These are phyloP conservation scores for Thelephora terrestris DNA, from an alignment of 1,284 basidiomycete genomes.

Conservation along the genomic window DNA sequence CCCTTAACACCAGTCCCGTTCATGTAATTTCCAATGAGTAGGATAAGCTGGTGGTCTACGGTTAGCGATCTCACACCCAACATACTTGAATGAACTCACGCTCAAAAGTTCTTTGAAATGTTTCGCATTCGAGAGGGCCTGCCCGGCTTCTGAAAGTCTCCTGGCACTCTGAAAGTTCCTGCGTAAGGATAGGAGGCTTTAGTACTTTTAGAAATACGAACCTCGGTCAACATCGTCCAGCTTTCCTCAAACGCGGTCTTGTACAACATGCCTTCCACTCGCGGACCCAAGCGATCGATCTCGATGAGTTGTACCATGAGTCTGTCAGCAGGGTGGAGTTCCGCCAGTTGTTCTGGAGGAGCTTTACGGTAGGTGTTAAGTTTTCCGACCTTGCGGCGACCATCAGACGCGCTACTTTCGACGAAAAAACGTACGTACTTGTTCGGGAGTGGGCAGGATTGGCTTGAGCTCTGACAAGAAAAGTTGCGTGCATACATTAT, in stretches of 20 bases:
- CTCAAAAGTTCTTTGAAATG: conserved; percentile 82
- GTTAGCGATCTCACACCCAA: conserved; percentile 9
- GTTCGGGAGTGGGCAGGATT: conserved; percentile 82
- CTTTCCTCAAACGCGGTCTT: conserved; percentile 79
- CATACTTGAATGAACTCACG: conserved; percentile 32
- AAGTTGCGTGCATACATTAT: conserved; percentile 74
- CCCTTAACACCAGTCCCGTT: conserved; percentile 96
- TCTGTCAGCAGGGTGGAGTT: conserved; percentile 89
- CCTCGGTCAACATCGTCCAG: conserved; percentile 64
- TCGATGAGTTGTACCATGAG: conserved; percentile 97
- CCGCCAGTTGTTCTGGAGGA: conserved; percentile 78
- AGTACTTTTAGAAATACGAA: conserved; percentile 19
- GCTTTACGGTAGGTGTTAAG: conserved; percentile 86
- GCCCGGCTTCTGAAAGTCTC: conserved; percentile 73
- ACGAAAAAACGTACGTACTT: conserved; percentile 35
- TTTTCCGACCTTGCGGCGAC: conserved; percentile 62
- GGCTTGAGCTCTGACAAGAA: conserved; percentile 84
- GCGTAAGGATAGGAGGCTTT: conserved; percentile 5
- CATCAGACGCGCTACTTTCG: conserved; percentile 13
- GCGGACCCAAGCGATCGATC: conserved; percentile 84
- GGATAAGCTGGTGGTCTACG: conserved; percentile 55
- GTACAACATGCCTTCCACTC: conserved; percentile 93
- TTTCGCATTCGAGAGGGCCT: conserved; percentile 66
- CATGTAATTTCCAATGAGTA: conserved; percentile 96
- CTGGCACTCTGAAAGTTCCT: conserved; percentile 50